Evolutionary conservation across 306 rosid species (phyloP).

Genomic region (Mucuna pruriens): DNA sequence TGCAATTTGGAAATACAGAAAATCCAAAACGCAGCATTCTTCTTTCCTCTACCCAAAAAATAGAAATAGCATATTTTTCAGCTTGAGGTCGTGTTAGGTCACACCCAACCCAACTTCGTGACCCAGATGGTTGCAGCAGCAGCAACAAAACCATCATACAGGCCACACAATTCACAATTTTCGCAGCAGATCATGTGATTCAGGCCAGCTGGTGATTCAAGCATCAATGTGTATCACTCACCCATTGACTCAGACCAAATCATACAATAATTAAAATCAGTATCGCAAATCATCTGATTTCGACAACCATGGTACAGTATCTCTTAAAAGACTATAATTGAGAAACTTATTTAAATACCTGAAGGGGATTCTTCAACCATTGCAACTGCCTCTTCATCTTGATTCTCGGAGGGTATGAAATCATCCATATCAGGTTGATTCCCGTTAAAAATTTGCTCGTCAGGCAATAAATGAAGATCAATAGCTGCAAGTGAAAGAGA

Average conservation of each 20-base stretch:
- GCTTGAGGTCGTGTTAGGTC: background rate
- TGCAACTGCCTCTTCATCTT: conserved; percentile 71
- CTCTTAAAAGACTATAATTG: background rate
- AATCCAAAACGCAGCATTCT: background rate
- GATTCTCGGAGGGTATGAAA: conserved; percentile 58
- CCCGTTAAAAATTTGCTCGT: conserved; percentile 67
- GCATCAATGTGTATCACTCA: background rate
- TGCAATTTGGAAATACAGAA: background rate
- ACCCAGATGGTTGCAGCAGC: background rate
- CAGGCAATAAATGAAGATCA: conserved; percentile 65
- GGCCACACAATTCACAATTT: background rate
- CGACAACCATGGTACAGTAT: background rate
- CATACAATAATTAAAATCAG: background rate
- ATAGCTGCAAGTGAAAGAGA: conserved; percentile 48
- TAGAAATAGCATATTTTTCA: background rate
- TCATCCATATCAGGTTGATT: conserved; percentile 84
- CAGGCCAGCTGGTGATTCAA: background rate
- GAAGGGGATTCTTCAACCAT: conserved; percentile 81
- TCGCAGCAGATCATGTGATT: background rate
- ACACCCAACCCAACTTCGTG: background rate
- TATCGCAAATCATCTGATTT: background rate
- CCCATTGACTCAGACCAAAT: background rate
- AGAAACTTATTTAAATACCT: conserved; percentile 51
- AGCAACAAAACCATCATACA: background rate
- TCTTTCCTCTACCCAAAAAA: background rate